Conservation (phyloP, 2,329 filamentous ascomycete species). For the Diaporthe vaccinii region DNA sequence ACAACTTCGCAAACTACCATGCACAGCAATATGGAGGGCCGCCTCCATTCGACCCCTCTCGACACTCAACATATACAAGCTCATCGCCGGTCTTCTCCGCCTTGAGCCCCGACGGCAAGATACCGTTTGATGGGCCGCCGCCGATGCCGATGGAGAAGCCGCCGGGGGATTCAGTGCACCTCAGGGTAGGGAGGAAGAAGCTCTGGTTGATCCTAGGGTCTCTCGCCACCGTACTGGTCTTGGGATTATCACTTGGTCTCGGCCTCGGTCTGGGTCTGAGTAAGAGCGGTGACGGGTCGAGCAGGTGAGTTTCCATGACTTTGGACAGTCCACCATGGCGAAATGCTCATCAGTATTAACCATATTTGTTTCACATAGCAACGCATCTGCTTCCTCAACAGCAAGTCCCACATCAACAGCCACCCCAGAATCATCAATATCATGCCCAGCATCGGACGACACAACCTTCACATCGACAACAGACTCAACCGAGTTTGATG, state of each 20-base stretch:
- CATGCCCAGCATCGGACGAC: slow-evolving; percentile 6
- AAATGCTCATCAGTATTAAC: neutral
- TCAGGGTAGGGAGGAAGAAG: slow-evolving; percentile 8
- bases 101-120: slow-evolving; percentile 18
- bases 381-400: slow-evolving; percentile 19
- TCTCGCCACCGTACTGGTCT: neutral
- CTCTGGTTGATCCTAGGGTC: neutral
- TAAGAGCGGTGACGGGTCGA: neutral
- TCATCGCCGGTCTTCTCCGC: neutral
- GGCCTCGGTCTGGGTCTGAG: slow-evolving; percentile 28
- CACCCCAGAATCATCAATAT: neutral
- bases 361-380: neutral
- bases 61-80: neutral
- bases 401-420: slow-evolving; percentile 7
- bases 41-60: neutral
- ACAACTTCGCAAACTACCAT: neutral
- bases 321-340: no score
- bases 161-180: neutral
- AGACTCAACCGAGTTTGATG: neutral
- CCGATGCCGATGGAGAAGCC: neutral
- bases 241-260: slow-evolving; percentile 20
- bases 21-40: neutral
- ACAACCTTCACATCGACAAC: slow-evolving; percentile 23
- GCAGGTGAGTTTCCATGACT: neutral
- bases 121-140: neutral